These are phyloP conservation scores for Sclerotinia minor DNA, from an alignment of 2,329 filamentous ascomycete genomes.

Conservation along the genomic window DNA sequence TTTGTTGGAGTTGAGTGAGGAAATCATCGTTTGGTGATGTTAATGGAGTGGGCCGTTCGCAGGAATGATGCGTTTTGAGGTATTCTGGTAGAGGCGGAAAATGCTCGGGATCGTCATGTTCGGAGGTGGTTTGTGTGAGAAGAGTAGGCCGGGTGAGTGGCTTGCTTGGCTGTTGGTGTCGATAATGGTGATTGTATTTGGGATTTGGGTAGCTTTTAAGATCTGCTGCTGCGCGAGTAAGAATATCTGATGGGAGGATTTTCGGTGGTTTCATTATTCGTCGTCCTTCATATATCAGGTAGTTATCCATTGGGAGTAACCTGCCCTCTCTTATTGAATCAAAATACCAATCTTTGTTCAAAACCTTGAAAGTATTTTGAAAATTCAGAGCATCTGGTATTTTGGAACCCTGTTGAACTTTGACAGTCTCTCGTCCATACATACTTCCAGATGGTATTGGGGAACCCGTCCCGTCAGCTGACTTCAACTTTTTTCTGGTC, in stretches of 20 bases:
- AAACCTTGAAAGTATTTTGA: constrained; percentile 49
- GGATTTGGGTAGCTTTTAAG: constrained; percentile 32
- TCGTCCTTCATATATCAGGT: constrained; percentile 55
- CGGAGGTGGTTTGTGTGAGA: constrained; percentile 72
- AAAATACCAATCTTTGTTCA: constrained; percentile 60
- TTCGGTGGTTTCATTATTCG: constrained; percentile 24
- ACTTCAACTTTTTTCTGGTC: constrained; percentile 22
- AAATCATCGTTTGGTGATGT: constrained; percentile 74
- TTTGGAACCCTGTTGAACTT: background rate
- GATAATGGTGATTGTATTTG: constrained; percentile 25
- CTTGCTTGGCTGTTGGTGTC: constrained; percentile 25
- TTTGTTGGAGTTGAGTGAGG: constrained; percentile 70
- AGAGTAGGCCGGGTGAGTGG: constrained; percentile 42
- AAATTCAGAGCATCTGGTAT: background rate
- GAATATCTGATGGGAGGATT: background rate
- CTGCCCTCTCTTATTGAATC: constrained; percentile 51
- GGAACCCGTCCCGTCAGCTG: constrained; percentile 1
- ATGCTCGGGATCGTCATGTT: constrained; percentile 61
- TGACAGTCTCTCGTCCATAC: background rate
- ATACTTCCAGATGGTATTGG: background rate
- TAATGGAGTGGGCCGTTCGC: constrained; percentile 72
- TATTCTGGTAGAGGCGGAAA: constrained; percentile 69
- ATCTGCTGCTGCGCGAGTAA: constrained; percentile 36
- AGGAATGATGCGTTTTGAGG: constrained; percentile 69
- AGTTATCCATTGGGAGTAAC: constrained; percentile 52